Percentiles rank a stretch among this genome's conserved stretches.
Evolutionary conservation across 768 basidiomycete genomes (phyloP).

Genomic region (Mycena crocata): DNA sequence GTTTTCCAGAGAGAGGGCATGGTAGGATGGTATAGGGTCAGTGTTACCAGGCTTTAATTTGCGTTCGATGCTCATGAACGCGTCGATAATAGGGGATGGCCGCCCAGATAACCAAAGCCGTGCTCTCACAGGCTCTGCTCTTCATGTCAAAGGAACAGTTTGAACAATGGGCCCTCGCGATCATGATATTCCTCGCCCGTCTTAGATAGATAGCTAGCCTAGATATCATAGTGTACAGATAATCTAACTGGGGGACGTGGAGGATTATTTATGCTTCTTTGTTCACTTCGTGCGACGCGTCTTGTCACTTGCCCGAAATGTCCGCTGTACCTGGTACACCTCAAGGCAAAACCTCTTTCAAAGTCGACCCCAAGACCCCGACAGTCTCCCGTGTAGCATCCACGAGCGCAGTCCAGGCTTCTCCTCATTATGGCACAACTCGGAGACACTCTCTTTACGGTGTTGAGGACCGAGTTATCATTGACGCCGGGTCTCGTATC

Average conservation of each 20-base stretch:
- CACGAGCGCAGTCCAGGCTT: conserved; percentile 67
- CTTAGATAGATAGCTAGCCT: conserved; percentile 36
- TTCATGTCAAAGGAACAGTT: conserved; percentile 99
- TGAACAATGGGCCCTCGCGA: conserved; percentile 84
- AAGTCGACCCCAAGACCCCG: conserved; percentile 65
- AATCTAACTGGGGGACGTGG: neutral
- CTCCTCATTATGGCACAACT: conserved; percentile 87
- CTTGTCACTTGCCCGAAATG: conserved; percentile 33
- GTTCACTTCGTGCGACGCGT: neutral
- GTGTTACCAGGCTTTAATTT: conserved; percentile 35
- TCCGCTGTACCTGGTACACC: conserved; percentile 55
- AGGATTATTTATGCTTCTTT: conserved; percentile 11
- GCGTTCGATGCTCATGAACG: conserved; percentile 3
- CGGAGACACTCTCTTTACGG: conserved; percentile 95
- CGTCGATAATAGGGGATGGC: conserved; percentile 82
- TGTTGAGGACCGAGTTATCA: conserved; percentile 93
- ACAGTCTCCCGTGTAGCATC: conserved; percentile 63
- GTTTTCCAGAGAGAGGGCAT: conserved; percentile 85
- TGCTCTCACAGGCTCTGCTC: conserved; percentile 92
- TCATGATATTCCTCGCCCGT: conserved; percentile 69
- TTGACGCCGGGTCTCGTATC: conserved; percentile 92
- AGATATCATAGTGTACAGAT: conserved; percentile 5
- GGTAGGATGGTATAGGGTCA: conserved; percentile 94
- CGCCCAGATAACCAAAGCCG: conserved; percentile 96
- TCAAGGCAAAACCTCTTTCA: conserved; percentile 49